These are phyloP conservation scores for Mycena filopes DNA, from an alignment of 768 basidiomycete genomes.

Conservation along the genomic window DNA sequence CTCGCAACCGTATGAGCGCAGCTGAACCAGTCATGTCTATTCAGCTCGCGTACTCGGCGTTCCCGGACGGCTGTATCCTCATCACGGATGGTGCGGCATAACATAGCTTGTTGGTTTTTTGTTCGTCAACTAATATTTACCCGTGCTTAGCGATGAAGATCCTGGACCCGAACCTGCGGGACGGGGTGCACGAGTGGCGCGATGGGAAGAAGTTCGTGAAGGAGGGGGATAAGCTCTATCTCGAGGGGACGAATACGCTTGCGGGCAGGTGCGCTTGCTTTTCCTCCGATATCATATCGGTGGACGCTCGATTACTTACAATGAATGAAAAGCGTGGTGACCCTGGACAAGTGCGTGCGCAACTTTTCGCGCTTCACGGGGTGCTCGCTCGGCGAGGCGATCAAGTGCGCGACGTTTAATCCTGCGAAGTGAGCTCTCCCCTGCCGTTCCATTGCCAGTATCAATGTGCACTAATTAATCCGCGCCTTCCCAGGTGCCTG, in stretches of 20 bases:
- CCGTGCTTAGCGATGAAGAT: conserved; percentile 76
- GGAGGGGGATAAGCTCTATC: conserved; percentile 80
- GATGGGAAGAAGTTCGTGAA: conserved; percentile 85
- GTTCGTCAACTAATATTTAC: not conserved
- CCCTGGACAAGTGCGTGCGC: conserved; percentile 85
- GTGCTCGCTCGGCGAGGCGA: conserved; percentile 83
- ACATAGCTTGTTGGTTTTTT: not conserved
- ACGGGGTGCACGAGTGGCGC: conserved; percentile 91
- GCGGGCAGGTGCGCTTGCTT: conserved; percentile 82
- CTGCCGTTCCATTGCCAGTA: not conserved
- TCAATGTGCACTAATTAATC: not conserved
- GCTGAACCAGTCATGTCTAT: conserved; percentile 7
- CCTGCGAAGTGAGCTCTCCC: conserved; percentile 72
- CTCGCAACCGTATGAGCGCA: conserved; percentile 11
- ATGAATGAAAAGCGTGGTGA: conserved; percentile 85
- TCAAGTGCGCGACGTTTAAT: conserved; percentile 87
- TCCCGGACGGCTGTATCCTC: conserved; percentile 87
- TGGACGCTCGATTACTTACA: too few relatives aligned
- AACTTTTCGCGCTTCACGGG: conserved; percentile 89
- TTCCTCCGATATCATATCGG: not conserved
- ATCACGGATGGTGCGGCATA: conserved; percentile 82
- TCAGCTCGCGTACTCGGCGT: conserved; percentile 84
- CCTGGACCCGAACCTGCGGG: conserved; percentile 84
- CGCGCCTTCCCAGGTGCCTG: conserved; percentile 63
- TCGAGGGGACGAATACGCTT: conserved; percentile 88